These are phyloP conservation scores for Phallus indusiatus DNA, from an alignment of 768 basidiomycete species.

Conservation along the genomic window DNA sequence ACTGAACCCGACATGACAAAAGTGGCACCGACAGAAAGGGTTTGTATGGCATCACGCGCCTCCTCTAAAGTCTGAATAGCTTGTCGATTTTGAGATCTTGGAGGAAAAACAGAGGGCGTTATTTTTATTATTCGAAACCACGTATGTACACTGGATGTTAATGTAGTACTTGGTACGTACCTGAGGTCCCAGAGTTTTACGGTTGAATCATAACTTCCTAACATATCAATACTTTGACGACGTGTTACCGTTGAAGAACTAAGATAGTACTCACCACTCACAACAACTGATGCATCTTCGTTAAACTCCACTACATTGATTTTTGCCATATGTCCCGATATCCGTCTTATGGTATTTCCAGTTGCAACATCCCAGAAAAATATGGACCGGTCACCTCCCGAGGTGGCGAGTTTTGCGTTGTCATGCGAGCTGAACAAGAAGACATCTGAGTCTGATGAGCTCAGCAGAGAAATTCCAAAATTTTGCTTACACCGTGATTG, in stretches of 20 bases:
- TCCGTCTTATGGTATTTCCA: constrained; percentile 71
- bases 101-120: background rate
- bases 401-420: constrained; percentile 89
- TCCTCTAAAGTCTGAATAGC: constrained; percentile 90
- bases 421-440: constrained; percentile 63
- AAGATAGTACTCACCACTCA: constrained; percentile 56
- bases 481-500: constrained; percentile 68
- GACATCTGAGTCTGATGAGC: background rate
- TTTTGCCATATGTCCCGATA: constrained; percentile 85
- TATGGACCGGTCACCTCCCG: constrained; percentile 86
- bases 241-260: background rate
- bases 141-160: constrained; percentile 3
- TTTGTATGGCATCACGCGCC: constrained; percentile 79
- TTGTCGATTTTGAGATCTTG: constrained; percentile 64
- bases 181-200: constrained; percentile 88
- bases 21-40: constrained; percentile 56
- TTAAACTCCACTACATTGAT: constrained; percentile 90
- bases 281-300: constrained; percentile 74
- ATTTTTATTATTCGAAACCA: background rate
- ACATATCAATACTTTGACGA: background rate
- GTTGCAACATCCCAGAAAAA: constrained; percentile 95
- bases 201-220: constrained; percentile 89
- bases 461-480: background rate
- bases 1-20: constrained; percentile 76
- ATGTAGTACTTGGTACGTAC: constrained; percentile 29